Percentiles rank a stretch among this genome's conserved stretches.
phyloP scores from a whole-genome alignment of 1,284 basidiomycete genomes.

The Cronartium quercuum region DNA sequence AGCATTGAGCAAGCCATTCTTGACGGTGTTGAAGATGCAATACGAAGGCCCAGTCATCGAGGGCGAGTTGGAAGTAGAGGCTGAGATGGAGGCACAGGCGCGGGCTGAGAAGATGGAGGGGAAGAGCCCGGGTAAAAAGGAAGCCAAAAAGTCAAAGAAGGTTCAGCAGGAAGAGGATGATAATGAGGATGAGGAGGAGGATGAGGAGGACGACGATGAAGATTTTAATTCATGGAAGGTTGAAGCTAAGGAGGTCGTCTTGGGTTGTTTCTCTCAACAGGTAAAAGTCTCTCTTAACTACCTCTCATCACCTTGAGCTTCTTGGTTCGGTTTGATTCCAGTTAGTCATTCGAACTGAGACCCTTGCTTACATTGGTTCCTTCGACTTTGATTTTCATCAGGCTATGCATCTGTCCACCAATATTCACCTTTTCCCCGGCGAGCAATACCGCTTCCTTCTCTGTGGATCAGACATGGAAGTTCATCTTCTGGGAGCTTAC shows the following conservation, averaged over 20 bases:
- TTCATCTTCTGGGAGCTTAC: constrained; percentile 34
- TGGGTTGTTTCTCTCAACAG: constrained; percentile 21
- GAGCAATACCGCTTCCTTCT: constrained; percentile 37
- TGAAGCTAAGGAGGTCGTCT: constrained; percentile 36
- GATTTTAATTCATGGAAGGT: constrained; percentile 15
- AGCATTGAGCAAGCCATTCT: constrained; percentile 2
- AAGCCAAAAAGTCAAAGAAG: constrained; percentile 10
- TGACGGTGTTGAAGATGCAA: constrained; percentile 28
- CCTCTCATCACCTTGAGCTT: background rate
- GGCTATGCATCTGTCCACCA: constrained; percentile 23
- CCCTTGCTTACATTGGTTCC: too few relatives aligned
- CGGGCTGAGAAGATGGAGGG: constrained; percentile 18
- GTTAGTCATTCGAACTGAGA: background rate
- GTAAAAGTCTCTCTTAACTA: background rate
- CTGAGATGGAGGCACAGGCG: background rate
- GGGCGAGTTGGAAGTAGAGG: constrained; percentile 6
- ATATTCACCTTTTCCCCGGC: constrained; percentile 23
- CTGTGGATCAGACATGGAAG: constrained; percentile 26
- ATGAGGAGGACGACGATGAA: constrained; percentile 20
- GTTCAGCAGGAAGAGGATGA: background rate
- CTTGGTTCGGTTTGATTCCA: background rate
- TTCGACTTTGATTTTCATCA: background rate
- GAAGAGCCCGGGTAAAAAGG: background rate
- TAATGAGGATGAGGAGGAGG: constrained; percentile 3
- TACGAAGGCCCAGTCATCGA: constrained; percentile 34